A percentile compares a stretch with the other conserved stretches of the same genome.
Evolutionary conservation across 257 asterid species (phyloP).

Genomic region (Solanum clarkiae): DNA sequence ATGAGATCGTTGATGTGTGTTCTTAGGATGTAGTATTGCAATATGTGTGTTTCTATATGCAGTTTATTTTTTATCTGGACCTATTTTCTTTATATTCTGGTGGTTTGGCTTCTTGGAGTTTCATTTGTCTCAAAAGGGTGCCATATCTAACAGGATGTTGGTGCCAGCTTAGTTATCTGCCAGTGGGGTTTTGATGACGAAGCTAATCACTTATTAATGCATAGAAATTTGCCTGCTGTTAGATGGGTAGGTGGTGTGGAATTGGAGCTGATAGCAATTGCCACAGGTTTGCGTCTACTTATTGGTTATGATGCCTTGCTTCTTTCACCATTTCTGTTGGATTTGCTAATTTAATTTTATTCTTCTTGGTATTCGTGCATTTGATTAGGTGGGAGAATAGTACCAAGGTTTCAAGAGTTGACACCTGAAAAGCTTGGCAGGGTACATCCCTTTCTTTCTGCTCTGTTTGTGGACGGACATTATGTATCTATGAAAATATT

Average conservation of each 20-base stretch:
- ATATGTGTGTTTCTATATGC: background rate
- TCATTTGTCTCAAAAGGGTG: conserved; percentile 2
- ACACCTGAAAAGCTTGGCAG: conserved; percentile 80
- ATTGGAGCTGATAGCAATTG: conserved; percentile 90
- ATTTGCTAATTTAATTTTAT: background rate
- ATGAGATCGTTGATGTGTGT: background rate
- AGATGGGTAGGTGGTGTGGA: conserved; percentile 99
- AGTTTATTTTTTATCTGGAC: background rate
- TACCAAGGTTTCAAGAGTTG: conserved; percentile 95
- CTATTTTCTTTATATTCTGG: background rate
- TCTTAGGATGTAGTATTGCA: background rate
- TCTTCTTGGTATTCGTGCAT: background rate
- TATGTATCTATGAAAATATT: background rate
- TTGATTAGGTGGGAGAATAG: conserved; percentile 85
- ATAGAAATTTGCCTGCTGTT: conserved; percentile 86
- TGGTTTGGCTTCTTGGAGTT: background rate
- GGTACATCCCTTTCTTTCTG: conserved; percentile 20
- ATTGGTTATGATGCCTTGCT: background rate
- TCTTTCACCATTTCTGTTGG: background rate
- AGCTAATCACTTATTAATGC: conserved; percentile 91
- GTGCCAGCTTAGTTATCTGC: conserved; percentile 90
- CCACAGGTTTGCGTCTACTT: conserved; percentile 55
- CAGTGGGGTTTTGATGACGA: conserved; percentile 99
- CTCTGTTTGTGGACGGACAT: background rate
- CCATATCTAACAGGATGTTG: conserved; percentile 62